Conservation (phyloP, 1,284 basidiomycete genomes). For the Cutaneotrichosporon sp. region DNA sequence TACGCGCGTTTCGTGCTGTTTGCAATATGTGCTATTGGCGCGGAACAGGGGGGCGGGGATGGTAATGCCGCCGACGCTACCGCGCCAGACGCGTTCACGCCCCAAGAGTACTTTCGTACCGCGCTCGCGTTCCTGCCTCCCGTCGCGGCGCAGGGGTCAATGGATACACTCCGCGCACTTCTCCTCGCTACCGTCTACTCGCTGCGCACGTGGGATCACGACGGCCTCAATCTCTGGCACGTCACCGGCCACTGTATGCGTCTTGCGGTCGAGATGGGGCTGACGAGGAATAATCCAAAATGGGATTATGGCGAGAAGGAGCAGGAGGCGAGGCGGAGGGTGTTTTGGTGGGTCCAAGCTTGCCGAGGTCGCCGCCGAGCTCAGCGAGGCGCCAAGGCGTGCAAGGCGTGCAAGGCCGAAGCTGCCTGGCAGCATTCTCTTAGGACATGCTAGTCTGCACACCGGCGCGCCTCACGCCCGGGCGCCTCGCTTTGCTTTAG, state of each 20-base stretch:
- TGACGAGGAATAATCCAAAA: not conserved
- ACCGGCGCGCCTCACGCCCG: too few relatives aligned
- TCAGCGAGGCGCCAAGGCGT: too few relatives aligned
- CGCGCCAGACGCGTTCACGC: not conserved
- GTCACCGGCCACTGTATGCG: not conserved
- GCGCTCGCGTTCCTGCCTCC: not conserved
- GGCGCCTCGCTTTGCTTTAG: too few relatives aligned
- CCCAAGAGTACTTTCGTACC: not conserved
- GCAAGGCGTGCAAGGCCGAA: too few relatives aligned
- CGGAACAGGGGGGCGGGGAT: too few relatives aligned
- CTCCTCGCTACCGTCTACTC: not conserved
- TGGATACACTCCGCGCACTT: not conserved
- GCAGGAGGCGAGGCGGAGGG: not conserved
- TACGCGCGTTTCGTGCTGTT: too few relatives aligned
- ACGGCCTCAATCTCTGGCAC: not conserved
- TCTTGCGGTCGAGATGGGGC: not conserved
- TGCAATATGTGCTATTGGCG: too few relatives aligned
- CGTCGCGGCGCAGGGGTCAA: not conserved
- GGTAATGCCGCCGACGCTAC: too few relatives aligned
- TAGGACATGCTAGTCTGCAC: too few relatives aligned
- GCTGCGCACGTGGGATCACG: not conserved
- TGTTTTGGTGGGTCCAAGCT: not conserved
- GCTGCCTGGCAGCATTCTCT: too few relatives aligned
- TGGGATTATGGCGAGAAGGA: not conserved
- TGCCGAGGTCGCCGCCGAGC: too few relatives aligned